Evolutionary conservation across 345 rosid species (phyloP).

Genomic region (Eucalyptus marginata): DNA sequence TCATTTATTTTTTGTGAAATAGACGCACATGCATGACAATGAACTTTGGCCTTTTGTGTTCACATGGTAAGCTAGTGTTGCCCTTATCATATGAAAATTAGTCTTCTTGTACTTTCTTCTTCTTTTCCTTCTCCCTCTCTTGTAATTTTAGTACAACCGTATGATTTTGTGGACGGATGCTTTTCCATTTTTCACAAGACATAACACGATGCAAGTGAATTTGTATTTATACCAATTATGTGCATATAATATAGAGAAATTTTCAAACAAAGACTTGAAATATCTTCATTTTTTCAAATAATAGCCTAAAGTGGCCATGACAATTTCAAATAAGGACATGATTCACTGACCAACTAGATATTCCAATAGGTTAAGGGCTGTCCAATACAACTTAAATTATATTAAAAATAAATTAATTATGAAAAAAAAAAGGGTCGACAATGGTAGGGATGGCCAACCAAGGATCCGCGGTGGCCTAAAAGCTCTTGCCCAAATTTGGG

Average conservation of each 20-base stretch:
- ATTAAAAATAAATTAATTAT: too few species aligned
- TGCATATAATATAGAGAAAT: too few species aligned
- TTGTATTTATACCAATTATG: not conserved
- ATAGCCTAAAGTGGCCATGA: too few species aligned
- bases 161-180: not conserved
- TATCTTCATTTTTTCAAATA: too few species aligned
- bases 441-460: too few species aligned
- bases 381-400: too few species aligned
- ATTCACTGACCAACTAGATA: too few species aligned
- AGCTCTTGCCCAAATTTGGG: too few species aligned
- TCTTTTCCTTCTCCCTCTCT: not conserved
- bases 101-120: not conserved
- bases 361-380: too few species aligned
- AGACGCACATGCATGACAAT: accelerated
- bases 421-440: too few species aligned
- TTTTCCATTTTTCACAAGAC: not conserved
- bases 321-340: too few species aligned
- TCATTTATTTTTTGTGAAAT: not conserved
- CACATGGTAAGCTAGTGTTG: not conserved
- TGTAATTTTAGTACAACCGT: not conserved
- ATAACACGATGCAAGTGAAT: not conserved
- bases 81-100: not conserved
- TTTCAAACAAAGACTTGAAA: too few species aligned
- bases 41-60: not conserved
- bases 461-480: accelerated